Evolutionary conservation across 148 eudicot species (phyloP), one percentile per base, ranked within the genome.

Genomic region (Rhododendron williamsianum): DNA sequence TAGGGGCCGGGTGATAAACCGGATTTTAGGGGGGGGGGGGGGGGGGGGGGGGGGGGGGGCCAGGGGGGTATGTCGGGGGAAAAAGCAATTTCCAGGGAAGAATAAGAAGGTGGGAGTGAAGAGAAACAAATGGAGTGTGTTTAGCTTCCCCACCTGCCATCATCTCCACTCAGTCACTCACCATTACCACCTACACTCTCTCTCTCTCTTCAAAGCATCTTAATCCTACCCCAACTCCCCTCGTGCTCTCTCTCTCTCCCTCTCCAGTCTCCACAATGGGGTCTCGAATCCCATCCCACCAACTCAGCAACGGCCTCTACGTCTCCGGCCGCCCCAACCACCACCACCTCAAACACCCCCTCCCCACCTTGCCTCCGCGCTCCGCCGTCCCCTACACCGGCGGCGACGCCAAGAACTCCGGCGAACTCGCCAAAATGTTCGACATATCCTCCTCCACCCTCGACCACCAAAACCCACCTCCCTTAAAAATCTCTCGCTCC

Each of bases 391-490:
- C 94, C 7, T 94, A 91, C 95, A 96, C 96, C 86, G 98, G 94
- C 87, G 97, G 93, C 46, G 95, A 93, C 87, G 77, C 94, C 81
- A 92, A 94, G 82, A 92, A 90, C 49, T 96, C 98, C 84, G 95
- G 98, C 67, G 95, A 94, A 46, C 94, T 94, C 38, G 98, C 94
- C 0, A 94, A 91, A 76, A 96, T 96, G 98, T 93, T 95, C 86
- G 94, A 94, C 85, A 80, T 92, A 46, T 63, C 71, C 30, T 23
- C 71, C 71, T 7, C 71, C 13, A 4, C 36, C 76, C 74, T 87
- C 67, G 86, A 87, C 45, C 79, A 85, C 85, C 74, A 69, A 69
- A 81, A 83, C 49, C 92, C 88, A 3, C 93, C 89, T 23, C 85
- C 88, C 79, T 82, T 16, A 18, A 88, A 85, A 30, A 72, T 85